Base-by-base conservation (phyloP, 176 grass and related monocot species). In the Panicum miliaceum region DNA sequence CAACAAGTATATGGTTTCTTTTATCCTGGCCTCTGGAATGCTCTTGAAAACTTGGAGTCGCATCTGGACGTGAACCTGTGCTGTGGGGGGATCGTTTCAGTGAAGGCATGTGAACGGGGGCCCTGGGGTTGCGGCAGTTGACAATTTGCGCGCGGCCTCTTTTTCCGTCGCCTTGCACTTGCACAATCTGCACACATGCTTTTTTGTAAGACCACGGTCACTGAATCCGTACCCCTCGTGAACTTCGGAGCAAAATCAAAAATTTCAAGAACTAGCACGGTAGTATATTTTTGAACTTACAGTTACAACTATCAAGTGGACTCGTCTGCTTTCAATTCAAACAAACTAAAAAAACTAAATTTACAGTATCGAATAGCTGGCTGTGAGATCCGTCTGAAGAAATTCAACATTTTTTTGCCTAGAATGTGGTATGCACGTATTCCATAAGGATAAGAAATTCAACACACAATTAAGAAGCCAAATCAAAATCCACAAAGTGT, bases 31-130 rank as follows among this genome's bases (percentile, higher is more conserved):
- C 18, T 16, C 27, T 5, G 20, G 16, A 70, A 5, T n/a, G 18
- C 13, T 61, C 51, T 64, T 8, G 34, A 29, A 29, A 29, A 64
- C 6, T 66, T 10, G 29, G 22, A 38, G 57, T 40, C 14, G 53
- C 22, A 86, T 64, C 76, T 67, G 61, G 61, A 84, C 35, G 72
- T 84, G 71, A 75, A 53, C 45, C 40, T 26, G 75, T 48, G 76
- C 41, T 52, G 10, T 19, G 11, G 18, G 46, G 20, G 26, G 74
- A 65, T 65, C 54, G 2, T 37, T 63, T 73, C 14, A 7, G 40
- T 0, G 42, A 64, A 80, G 23, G 57, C 64, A 73, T 71, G 75
- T 64, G 68, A 73, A 40, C 43, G 18, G 36, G 12, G 52, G 1
- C 52, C 52, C 22, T 3, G 9, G 53, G 66, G 14, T 35, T 57